These are phyloP conservation scores for Metschnikowia cerradonensis DNA, from an alignment of 805 yeast species.

Conservation along the genomic window DNA sequence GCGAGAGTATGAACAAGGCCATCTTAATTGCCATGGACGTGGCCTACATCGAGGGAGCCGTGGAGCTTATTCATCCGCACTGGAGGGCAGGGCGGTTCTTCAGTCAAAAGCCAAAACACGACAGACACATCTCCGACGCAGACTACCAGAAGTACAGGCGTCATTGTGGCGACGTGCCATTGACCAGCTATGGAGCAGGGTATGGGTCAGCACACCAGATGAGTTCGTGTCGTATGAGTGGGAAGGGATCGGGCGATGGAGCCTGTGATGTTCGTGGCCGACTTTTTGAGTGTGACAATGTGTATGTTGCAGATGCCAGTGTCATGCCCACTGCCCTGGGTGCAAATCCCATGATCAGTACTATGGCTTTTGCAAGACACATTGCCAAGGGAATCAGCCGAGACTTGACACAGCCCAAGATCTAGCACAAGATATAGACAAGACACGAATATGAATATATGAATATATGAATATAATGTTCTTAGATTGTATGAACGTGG, in stretches of 20 bases:
- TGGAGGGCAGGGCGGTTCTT: conserved; percentile 35
- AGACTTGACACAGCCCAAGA: conserved; percentile 22
- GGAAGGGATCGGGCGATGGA: conserved; percentile 40
- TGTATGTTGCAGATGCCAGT: conserved; percentile 48
- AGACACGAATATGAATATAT: not conserved
- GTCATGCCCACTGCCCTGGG: conserved; percentile 52
- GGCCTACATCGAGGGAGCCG: conserved; percentile 47
- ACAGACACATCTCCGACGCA: conserved; percentile 37
- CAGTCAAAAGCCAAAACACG: conserved; percentile 30
- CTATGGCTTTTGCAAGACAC: conserved; percentile 45
- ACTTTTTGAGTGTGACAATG: conserved; percentile 45
- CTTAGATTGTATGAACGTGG: too few relatives aligned
- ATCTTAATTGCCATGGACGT: conserved; percentile 40
- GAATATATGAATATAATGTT: not conserved
- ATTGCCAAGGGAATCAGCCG: conserved; percentile 36
- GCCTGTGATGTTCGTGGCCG: conserved; percentile 44
- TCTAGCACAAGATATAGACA: not conserved
- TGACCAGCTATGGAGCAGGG: conserved; percentile 26
- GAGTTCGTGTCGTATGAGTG: conserved; percentile 50
- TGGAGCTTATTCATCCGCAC: conserved; percentile 37
- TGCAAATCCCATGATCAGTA: conserved; percentile 50
- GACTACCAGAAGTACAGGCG: conserved; percentile 41
- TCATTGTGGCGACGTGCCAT: conserved; percentile 23
- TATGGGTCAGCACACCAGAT: conserved; percentile 54
- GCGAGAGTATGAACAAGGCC: conserved; percentile 36